Evolutionary conservation across 179 eudicot genomes (phyloP).

Genomic region (Drosera spatulata): DNA sequence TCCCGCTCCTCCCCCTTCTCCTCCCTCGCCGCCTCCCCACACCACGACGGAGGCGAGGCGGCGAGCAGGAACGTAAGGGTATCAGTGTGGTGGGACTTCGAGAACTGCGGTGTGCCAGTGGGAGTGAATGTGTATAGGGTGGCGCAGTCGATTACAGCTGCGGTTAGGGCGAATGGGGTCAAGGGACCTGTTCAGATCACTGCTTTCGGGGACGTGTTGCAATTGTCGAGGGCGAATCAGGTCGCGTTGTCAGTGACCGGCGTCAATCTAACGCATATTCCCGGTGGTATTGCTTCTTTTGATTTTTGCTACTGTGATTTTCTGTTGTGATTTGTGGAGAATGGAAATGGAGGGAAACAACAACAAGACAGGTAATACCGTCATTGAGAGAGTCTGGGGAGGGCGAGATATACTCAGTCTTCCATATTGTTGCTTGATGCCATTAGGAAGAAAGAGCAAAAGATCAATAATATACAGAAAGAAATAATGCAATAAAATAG

Average conservation of each 20-base stretch:
- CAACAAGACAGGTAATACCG: too few species aligned
- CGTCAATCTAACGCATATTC: conserved; percentile 65
- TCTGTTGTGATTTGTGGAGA: too few species aligned
- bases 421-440: too few species aligned
- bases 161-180: conserved; percentile 65
- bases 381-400: too few species aligned
- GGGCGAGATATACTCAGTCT: too few species aligned
- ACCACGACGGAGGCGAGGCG: background rate
- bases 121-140: conserved; percentile 44
- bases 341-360: too few species aligned
- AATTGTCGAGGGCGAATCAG: conserved; percentile 54
- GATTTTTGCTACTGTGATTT: too few species aligned
- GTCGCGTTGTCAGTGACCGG: conserved; percentile 76
- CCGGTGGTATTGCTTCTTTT: conserved; percentile 30
- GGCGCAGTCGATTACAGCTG: conserved; percentile 53
- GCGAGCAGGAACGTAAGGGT: conserved; percentile 16
- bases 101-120: conserved; percentile 23
- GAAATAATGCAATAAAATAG: too few species aligned
- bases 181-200: conserved; percentile 74
- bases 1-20: too few species aligned
- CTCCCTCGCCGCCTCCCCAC: conserved; percentile 4
- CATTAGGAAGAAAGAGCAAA: too few species aligned
- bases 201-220: conserved; percentile 73
- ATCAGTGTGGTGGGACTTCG: conserved; percentile 20
- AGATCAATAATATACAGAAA: too few species aligned